A percentile compares a stretch with the other conserved stretches of the same genome.
Conservation (phyloP, 306 rosid species). For the Senna tora region DNA sequence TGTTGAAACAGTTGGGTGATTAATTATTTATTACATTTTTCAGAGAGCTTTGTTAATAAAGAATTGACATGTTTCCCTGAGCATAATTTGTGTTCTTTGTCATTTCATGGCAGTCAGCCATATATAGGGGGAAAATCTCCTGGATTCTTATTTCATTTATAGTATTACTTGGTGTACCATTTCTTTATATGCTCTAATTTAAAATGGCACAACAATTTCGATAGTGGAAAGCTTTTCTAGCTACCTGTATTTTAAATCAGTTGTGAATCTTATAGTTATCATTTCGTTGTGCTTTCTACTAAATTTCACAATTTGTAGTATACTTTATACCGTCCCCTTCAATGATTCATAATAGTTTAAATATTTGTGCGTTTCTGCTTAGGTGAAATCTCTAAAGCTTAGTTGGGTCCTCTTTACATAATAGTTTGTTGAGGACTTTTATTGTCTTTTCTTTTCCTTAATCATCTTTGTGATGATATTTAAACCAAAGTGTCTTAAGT, state of each 20-base stretch:
- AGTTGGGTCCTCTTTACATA: too few relatives aligned
- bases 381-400: too few relatives aligned
- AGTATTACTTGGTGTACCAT: not conserved
- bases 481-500: too few relatives aligned
- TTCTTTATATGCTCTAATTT: not conserved
- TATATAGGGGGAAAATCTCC: not conserved
- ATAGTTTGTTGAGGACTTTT: too few relatives aligned
- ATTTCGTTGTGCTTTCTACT: too few relatives aligned
- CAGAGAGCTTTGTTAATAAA: not conserved
- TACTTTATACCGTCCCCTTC: too few relatives aligned
- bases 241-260: not conserved
- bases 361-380: too few relatives aligned
- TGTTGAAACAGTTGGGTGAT: not conserved
- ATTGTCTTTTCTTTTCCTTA: too few relatives aligned
- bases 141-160: not conserved
- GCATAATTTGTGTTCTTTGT: not conserved
- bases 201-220: not conserved
- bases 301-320: too few relatives aligned
- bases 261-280: too few relatives aligned
- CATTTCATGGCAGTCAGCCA: not conserved
- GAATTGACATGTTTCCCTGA: not conserved
- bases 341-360: too few relatives aligned
- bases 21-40: not conserved
- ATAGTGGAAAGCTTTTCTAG: not conserved
- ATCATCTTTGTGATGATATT: too few relatives aligned